Base-by-base conservation (phyloP, 2,329 filamentous ascomycete species). In the Trichoderma lentiforme region DNA sequence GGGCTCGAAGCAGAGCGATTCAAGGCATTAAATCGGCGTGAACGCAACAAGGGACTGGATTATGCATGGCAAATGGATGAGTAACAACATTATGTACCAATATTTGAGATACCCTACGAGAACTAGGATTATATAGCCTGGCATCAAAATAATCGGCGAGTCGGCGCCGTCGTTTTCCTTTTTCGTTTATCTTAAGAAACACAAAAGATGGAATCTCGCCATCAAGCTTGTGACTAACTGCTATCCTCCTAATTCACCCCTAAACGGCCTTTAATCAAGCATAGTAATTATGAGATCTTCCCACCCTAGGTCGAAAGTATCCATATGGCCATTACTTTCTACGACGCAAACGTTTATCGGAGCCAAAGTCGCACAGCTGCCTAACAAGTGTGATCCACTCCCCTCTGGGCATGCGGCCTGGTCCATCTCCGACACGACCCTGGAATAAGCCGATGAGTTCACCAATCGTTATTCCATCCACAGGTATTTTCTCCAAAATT, bases 31-130 rank as follows among this genome's bases (percentile, higher is more conserved):
- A 98, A 98, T 80, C 86, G 90, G 76, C 89, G 89, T 76, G 90
- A 91, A 77, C 90, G 94, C 79, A 90, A 92, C 76, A 92, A 93
- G 81, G 91, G 91, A 36, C 81, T 98, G 78, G 91, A 95, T 77
- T 98, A 98, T 81, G 90, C 92, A 36, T 99, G 95, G 96, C 93
- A 98, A 85, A 96, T 97, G 92, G 96, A 98, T 83, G 93, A 94
- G 81, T 96, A 87, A 80, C n/a, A 64, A 39, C 32, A 53, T 39
- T 63, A 65, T 65, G 65, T 56, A 62, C 62, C 61, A 53, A 57
- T 53, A 47, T 43, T 47, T 36, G 57, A 70, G 67, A 70, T 70
- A 70, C 67, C 67, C 67, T 51, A 43, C 28, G 28, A 47, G 61
- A 43, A 60, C 14, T 58, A 34, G 28, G 51, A 57, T 65, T 60